These are phyloP conservation scores for Coniochaeta sp. DNA, from an alignment of 2,329 filamentous ascomycete genomes.

Conservation along the genomic window DNA sequence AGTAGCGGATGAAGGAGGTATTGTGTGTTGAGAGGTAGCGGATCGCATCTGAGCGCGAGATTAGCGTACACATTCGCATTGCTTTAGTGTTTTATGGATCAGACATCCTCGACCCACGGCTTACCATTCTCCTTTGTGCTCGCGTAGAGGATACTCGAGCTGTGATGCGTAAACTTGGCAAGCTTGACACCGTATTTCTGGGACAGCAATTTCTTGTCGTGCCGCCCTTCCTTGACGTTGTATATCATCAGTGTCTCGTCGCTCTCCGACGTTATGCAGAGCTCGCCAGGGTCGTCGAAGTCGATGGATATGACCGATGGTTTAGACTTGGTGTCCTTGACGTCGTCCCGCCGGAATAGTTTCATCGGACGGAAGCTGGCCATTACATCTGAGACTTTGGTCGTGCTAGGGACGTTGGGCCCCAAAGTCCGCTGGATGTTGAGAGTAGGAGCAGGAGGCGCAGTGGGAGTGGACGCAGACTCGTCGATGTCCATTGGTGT, in stretches of 20 bases:
- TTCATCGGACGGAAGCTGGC: slow-evolving; percentile 71
- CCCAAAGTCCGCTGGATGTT: slow-evolving; percentile 43
- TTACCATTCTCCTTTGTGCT: slow-evolving; percentile 88
- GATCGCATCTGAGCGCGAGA: slow-evolving; percentile 55
- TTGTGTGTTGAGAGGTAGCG: slow-evolving; percentile 88
- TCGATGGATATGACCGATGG: slow-evolving; percentile 81
- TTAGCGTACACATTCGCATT: not conserved
- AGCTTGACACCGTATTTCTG: slow-evolving; percentile 97
- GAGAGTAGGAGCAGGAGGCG: slow-evolving; percentile 21
- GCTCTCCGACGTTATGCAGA: slow-evolving; percentile 82
- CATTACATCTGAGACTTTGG: slow-evolving; percentile 72
- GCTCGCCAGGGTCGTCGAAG: slow-evolving; percentile 92
- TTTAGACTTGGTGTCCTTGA: slow-evolving; percentile 41
- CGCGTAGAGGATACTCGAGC: slow-evolving; percentile 86
- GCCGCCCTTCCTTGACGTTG: slow-evolving; percentile 82
- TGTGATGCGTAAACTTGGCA: slow-evolving; percentile 88
- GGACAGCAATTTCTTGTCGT: slow-evolving; percentile 81
- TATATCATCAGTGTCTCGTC: slow-evolving; percentile 96
- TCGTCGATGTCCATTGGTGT: slow-evolving; percentile 51
- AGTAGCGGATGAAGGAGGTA: slow-evolving; percentile 94
- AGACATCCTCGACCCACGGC: not conserved
- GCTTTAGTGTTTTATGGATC: not conserved
- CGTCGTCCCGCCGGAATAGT: slow-evolving; percentile 53
- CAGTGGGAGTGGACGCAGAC: slow-evolving; percentile 30
- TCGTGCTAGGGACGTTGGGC: slow-evolving; percentile 35